Evolutionary conservation across 495 filamentous ascomycete species (phyloP).

Genomic region (Darksidea phi): DNA sequence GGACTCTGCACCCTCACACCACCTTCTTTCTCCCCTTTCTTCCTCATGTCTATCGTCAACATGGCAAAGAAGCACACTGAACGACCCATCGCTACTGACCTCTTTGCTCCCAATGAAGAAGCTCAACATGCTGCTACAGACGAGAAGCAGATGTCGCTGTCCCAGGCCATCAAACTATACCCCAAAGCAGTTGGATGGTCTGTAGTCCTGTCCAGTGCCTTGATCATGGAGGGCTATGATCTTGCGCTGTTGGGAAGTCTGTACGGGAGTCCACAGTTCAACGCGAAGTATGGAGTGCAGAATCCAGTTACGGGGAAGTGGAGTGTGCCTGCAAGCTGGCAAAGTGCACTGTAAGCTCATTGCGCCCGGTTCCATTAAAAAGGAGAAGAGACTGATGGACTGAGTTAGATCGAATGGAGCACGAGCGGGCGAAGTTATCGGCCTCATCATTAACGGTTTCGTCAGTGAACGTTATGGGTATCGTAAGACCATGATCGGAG

Average conservation of each 20-base stretch:
- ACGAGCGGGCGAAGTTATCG: constrained; percentile 39
- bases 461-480: constrained; percentile 34
- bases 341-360: constrained; percentile 30
- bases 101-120: constrained; percentile 10
- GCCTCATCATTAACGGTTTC: constrained; percentile 38
- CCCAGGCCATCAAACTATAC: constrained; percentile 34
- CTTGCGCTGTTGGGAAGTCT: constrained; percentile 40
- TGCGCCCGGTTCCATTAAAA: not conserved
- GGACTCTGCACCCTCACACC: not conserved
- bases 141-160: constrained; percentile 33
- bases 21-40: not conserved
- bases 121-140: constrained; percentile 27
- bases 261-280: constrained; percentile 43
- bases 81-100: not conserved
- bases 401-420: constrained; percentile 36
- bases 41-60: not conserved
- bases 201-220: constrained; percentile 41
- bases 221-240: constrained; percentile 52
- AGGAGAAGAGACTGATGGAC: constrained; percentile 1
- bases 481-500: constrained; percentile 33
- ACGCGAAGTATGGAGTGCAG: constrained; percentile 34
- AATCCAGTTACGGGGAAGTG: constrained; percentile 30
- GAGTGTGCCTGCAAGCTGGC: constrained; percentile 36
- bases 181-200: constrained; percentile 40
- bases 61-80: constrained; percentile 21